Percentiles rank a stretch among this genome's conserved stretches.
phyloP scores from a whole-genome alignment of 345 rosid species.

The Salix dunnii region DNA sequence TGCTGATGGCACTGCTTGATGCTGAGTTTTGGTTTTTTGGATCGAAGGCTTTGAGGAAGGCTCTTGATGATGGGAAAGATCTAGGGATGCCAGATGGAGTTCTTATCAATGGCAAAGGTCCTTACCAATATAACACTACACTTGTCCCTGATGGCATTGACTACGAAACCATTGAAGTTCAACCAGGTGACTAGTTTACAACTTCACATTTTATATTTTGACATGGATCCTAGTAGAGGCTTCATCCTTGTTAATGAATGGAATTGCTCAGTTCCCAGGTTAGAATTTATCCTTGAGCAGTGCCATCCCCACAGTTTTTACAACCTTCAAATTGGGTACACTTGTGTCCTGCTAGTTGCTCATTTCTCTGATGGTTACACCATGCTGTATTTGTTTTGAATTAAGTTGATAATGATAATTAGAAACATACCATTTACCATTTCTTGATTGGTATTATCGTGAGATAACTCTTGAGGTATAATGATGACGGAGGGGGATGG shows the following conservation, averaged over 20 bases:
- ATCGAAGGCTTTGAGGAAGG: constrained; percentile 80
- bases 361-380: not conserved
- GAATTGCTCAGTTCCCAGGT: not conserved
- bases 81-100: constrained; percentile 98
- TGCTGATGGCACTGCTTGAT: not conserved
- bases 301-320: not conserved
- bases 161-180: constrained; percentile 69
- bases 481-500: not conserved
- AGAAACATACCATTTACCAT: not conserved
- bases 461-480: not conserved
- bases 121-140: constrained; percentile 80
- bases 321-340: not conserved
- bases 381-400: not conserved
- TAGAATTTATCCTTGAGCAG: not conserved
- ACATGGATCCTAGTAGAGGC: not conserved
- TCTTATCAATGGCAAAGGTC: constrained; percentile 96
- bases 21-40: constrained; percentile 2
- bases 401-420: not conserved
- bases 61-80: constrained; percentile 84
- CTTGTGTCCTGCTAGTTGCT: not conserved
- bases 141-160: constrained; percentile 77
- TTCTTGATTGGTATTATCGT: not conserved
- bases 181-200: constrained; percentile 68
- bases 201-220: not conserved
- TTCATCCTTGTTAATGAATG: not conserved